These are phyloP conservation scores for Candida ascalaphidarum DNA, from an alignment of 805 yeast species.

Conservation along the genomic window DNA sequence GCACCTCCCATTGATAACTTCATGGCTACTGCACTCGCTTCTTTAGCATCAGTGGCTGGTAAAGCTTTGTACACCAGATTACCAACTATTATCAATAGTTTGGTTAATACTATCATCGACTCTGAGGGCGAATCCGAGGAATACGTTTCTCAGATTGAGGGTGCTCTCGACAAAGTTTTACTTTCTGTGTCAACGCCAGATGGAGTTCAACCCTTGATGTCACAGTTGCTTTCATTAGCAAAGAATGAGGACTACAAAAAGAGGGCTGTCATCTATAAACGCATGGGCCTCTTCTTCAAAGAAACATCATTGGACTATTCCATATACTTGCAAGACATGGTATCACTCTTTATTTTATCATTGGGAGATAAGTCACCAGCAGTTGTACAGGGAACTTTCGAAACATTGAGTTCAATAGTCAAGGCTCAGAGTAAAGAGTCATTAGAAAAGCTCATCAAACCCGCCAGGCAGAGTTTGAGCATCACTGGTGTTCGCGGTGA, in stretches of 20 bases:
- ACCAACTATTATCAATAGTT: constrained; percentile 62
- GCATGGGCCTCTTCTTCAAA: constrained; percentile 65
- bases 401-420: constrained; percentile 57
- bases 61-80: constrained; percentile 66
- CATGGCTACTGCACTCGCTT: constrained; percentile 82
- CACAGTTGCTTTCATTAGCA: constrained; percentile 66
- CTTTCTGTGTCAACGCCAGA: constrained; percentile 66
- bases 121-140: constrained; percentile 25
- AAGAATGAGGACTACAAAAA: constrained; percentile 65
- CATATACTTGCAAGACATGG: constrained; percentile 67
- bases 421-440: constrained; percentile 67
- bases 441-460: constrained; percentile 67
- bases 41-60: constrained; percentile 88
- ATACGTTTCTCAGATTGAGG: constrained; percentile 33
- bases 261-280: constrained; percentile 55
- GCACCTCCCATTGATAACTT: constrained; percentile 72
- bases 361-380: constrained; percentile 61
- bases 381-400: constrained; percentile 58
- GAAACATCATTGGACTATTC: constrained; percentile 61
- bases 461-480: constrained; percentile 69
- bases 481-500: constrained; percentile 54
- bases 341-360: constrained; percentile 57
- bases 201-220: constrained; percentile 79
- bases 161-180: constrained; percentile 61
- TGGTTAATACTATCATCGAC: constrained; percentile 52